Percentiles rank a stretch among this genome's conserved stretches.
Evolutionary conservation across 1,284 basidiomycete species (phyloP).

Genomic region (Cutaneotrichosporon cavernicola): DNA sequence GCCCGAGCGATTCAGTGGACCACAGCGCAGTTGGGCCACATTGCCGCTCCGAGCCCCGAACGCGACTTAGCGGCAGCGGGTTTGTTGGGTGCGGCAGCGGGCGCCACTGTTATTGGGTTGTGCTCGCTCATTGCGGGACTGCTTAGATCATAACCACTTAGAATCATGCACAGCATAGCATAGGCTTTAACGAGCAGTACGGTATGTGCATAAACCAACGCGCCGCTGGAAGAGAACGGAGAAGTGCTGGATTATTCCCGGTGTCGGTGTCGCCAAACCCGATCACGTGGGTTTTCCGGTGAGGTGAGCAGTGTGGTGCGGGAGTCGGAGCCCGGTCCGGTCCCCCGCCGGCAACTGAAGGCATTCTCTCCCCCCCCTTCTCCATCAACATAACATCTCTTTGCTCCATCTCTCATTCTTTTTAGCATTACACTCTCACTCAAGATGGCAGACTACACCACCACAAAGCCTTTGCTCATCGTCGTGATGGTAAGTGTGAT

Average conservation of each 20-base stretch:
- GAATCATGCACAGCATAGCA: conserved; percentile 9
- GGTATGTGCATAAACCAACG: no score
- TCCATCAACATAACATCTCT: not conserved
- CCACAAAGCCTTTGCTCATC: conserved; percentile 46
- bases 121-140: conserved; percentile 6
- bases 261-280: not conserved
- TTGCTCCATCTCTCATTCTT: not conserved
- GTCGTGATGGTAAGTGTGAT: conserved; percentile 51
- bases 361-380: not conserved
- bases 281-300: conserved; percentile 1
- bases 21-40: conserved; percentile 24
- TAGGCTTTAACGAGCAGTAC: not conserved
- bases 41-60: conserved; percentile 31
- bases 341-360: conserved; percentile 14
- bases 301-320: no score
- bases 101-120: conserved; percentile 13
- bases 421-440: not conserved
- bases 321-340: conserved; percentile 12
- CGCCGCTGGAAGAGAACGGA: no score
- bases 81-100: conserved; percentile 24
- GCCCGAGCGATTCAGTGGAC: conserved; percentile 15
- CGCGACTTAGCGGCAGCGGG: conserved; percentile 32
- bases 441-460: conserved; percentile 15
- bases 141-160: conserved; percentile 7
- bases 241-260: not conserved